A percentile compares a stretch with the other conserved stretches of the same genome.
These are phyloP conservation scores for Xylaria cubensis DNA, from an alignment of 495 filamentous ascomycete species.

Conservation along the genomic window DNA sequence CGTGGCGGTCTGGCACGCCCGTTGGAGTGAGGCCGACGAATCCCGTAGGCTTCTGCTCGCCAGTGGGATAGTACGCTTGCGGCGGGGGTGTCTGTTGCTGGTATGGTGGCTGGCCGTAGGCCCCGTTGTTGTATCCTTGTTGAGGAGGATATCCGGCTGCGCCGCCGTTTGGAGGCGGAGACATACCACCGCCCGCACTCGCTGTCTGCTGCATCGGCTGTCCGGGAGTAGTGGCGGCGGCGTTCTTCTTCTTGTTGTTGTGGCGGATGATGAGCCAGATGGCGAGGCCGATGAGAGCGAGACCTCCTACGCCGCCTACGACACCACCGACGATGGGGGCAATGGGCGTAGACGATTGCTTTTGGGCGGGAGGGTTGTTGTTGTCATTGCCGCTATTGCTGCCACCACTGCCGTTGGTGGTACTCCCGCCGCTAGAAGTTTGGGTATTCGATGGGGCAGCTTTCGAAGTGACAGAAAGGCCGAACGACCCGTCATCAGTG, in stretches of 20 bases:
- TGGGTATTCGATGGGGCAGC: background rate
- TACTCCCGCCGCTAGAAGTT: background rate
- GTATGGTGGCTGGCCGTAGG: conserved; percentile 35
- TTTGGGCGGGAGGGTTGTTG: background rate
- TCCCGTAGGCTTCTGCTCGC: conserved; percentile 36
- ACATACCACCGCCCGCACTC: conserved; percentile 14
- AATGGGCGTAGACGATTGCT: conserved; percentile 40
- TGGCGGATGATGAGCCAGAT: conserved; percentile 47
- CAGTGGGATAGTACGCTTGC: conserved; percentile 22
- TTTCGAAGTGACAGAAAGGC: background rate
- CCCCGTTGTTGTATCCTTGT: conserved; percentile 15
- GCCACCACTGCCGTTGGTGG: background rate
- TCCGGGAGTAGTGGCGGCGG: background rate
- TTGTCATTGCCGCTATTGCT: background rate
- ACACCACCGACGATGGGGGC: conserved; percentile 58
- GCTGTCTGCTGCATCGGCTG: conserved; percentile 30
- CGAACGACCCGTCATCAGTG: background rate
- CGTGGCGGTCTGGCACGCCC: conserved; percentile 33
- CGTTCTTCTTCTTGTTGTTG: conserved; percentile 38
- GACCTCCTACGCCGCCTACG: conserved; percentile 53
- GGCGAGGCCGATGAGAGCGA: conserved; percentile 49
- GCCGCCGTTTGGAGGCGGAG: background rate
- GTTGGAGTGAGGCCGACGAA: conserved; percentile 30
- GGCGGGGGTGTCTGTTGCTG: conserved; percentile 30
- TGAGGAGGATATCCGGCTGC: conserved; percentile 13